Conservation (phyloP, 495 filamentous ascomycete species). For the Aspergillus bertholletiae region DNA sequence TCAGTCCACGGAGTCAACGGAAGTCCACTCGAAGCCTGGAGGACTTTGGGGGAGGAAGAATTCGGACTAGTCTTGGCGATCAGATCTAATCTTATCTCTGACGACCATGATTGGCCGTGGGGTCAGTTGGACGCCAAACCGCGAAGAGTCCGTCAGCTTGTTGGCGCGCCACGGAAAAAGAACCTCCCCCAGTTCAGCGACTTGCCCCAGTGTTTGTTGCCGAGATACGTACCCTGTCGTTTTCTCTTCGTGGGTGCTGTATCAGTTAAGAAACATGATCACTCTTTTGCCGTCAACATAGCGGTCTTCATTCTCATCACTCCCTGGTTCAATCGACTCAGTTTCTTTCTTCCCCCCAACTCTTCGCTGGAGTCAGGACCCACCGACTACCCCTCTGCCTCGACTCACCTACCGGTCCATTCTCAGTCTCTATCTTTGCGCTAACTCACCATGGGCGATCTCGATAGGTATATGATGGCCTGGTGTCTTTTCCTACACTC, state of each 20-base stretch:
- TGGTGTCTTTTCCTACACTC: neutral
- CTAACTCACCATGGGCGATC: conserved; percentile 70
- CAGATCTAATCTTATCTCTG: conserved; percentile 46
- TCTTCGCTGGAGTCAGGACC: conserved; percentile 14
- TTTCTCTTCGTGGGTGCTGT: neutral
- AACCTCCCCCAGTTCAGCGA: neutral
- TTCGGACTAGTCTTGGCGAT: conserved; percentile 25
- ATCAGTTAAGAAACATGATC: conserved; percentile 20
- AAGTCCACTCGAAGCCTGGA: neutral
- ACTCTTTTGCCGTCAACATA: conserved; percentile 18
- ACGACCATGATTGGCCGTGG: conserved; percentile 30
- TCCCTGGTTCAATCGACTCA: neutral
- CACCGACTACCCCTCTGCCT: conserved; percentile 12
- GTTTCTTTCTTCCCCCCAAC: conserved; percentile 1
- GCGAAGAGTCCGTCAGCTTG: neutral
- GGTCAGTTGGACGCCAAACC: conserved; percentile 4
- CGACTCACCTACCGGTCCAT: conserved; percentile 8
- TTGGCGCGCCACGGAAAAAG: too few species aligned
- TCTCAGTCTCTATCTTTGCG: conserved; percentile 1
- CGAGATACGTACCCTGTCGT: neutral
- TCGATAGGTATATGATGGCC: conserved; percentile 63
- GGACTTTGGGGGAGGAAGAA: too few species aligned
- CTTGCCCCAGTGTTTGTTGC: neutral
- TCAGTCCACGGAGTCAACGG: neutral
- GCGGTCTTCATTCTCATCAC: conserved; percentile 11